phyloP scores from a whole-genome alignment of 2,329 filamentous ascomycete genomes.

The Alternaria sp. region DNA sequence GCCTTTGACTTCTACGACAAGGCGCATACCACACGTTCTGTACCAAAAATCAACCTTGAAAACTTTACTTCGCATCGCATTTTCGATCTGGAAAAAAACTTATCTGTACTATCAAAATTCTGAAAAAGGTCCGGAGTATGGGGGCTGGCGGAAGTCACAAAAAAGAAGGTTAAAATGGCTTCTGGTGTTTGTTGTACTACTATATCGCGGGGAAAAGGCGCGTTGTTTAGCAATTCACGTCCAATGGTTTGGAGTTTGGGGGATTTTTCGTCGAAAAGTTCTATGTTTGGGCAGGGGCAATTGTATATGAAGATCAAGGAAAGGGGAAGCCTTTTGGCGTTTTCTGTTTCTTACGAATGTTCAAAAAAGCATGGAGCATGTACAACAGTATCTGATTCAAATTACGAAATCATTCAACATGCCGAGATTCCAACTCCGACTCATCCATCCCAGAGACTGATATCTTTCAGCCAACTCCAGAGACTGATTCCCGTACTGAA shows the following conservation, averaged over 20 bases:
- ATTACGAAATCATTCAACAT: neutral
- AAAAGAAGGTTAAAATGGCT: neutral
- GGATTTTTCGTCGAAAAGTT: neutral
- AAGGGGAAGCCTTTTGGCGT: neutral
- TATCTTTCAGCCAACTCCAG: neutral
- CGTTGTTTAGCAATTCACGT: neutral
- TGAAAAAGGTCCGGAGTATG: neutral
- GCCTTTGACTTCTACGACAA: neutral
- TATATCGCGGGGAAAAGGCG: neutral
- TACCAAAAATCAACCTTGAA: neutral
- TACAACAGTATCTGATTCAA: neutral
- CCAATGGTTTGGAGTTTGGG: neutral
- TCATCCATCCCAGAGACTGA: neutral
- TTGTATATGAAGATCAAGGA: neutral
- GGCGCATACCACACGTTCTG: neutral
- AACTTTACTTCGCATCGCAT: neutral
- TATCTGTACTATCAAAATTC: neutral
- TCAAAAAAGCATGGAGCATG: neutral
- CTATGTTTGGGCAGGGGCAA: neutral
- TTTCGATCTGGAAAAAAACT: neutral
- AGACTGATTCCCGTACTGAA: neutral
- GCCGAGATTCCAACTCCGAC: neutral
- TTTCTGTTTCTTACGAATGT: rapidly evolving
- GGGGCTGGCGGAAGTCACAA: neutral
- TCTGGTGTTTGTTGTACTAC: neutral